These are phyloP conservation scores for Clarireedia monteithiana DNA, from an alignment of 2,329 filamentous ascomycete species.

Conservation along the genomic window DNA sequence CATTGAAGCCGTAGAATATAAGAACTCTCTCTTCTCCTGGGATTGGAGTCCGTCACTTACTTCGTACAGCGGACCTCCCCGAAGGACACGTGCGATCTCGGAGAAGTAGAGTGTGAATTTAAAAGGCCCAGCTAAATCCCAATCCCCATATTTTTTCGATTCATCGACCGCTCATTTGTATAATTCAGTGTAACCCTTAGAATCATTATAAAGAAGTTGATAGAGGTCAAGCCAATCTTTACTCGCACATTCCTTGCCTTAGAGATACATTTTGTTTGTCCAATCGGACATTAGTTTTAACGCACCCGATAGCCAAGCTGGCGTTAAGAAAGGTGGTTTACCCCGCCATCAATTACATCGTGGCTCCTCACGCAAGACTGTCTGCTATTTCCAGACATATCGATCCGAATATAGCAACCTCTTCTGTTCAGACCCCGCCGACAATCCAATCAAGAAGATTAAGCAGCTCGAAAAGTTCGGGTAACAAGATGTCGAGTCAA, in stretches of 20 bases:
- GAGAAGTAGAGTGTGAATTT: not conserved
- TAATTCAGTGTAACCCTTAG: not conserved
- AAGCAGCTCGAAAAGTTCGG: not conserved
- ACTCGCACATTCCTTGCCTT: not conserved
- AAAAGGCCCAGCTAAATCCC: not conserved
- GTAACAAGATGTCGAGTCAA: slow-evolving; percentile 49
- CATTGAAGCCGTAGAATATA: not conserved
- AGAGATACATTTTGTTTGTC: not conserved
- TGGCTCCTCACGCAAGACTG: slow-evolving; percentile 20
- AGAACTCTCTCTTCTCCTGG: not conserved
- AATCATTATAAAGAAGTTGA: not conserved
- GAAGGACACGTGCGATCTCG: not conserved
- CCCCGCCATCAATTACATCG: slow-evolving; percentile 14
- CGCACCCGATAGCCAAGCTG: slow-evolving; percentile 1
- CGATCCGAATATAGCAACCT: slow-evolving; percentile 4
- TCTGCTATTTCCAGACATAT: slow-evolving; percentile 32
- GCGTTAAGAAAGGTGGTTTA: slow-evolving; percentile 8
- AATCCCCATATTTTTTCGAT: not conserved
- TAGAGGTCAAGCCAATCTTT: not conserved
- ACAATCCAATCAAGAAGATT: slow-evolving; percentile 6
- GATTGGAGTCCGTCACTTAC: not conserved
- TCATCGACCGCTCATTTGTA: not conserved
- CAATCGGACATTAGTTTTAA: slow-evolving; percentile 1
- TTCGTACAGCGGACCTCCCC: not conserved
- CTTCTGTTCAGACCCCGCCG: not conserved